These are phyloP conservation scores for Cladophialophora chaetospira DNA, from an alignment of 2,329 filamentous ascomycete genomes.

Conservation along the genomic window DNA sequence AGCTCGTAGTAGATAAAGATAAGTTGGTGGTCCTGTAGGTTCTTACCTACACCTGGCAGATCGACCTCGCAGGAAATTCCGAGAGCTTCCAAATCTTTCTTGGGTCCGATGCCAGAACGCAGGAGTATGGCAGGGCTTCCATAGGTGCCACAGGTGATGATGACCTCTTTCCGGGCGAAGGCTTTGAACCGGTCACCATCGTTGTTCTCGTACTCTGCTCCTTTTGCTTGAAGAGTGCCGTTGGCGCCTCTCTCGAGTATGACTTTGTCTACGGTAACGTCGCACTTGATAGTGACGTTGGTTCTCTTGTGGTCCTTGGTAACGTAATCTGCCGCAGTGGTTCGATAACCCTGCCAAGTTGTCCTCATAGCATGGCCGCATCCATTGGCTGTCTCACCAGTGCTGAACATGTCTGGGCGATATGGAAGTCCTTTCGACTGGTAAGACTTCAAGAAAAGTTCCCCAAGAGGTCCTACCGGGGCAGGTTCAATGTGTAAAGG, in stretches of 20 bases:
- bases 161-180: slow-evolving; percentile 47
- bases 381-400: slow-evolving; percentile 55
- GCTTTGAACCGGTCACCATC: slow-evolving; percentile 43
- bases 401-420: slow-evolving; percentile 62
- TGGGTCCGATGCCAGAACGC: slow-evolving; percentile 56
- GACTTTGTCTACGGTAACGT: slow-evolving; percentile 56
- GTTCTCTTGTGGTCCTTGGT: slow-evolving; percentile 45
- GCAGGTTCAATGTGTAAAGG: slow-evolving; percentile 60
- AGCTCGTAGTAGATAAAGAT: slow-evolving; percentile 65
- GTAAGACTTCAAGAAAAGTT: slow-evolving; percentile 58
- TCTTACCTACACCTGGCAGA: slow-evolving; percentile 56
- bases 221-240: slow-evolving; percentile 32
- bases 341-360: slow-evolving; percentile 48
- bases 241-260: slow-evolving; percentile 44
- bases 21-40: slow-evolving; percentile 57
- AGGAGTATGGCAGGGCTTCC: slow-evolving; percentile 57
- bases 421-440: slow-evolving; percentile 56
- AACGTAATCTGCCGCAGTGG: slow-evolving; percentile 59
- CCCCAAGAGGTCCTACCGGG: slow-evolving; percentile 60
- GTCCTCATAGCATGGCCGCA: slow-evolving; percentile 59
- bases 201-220: slow-evolving; percentile 48
- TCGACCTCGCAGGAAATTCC: slow-evolving; percentile 51
- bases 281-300: slow-evolving; percentile 53
- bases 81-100: slow-evolving; percentile 44
- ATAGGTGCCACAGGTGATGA: slow-evolving; percentile 45